phyloP scores from a whole-genome alignment of 1,139 yeast species.

The Pneumocystis jirovecii region DNA sequence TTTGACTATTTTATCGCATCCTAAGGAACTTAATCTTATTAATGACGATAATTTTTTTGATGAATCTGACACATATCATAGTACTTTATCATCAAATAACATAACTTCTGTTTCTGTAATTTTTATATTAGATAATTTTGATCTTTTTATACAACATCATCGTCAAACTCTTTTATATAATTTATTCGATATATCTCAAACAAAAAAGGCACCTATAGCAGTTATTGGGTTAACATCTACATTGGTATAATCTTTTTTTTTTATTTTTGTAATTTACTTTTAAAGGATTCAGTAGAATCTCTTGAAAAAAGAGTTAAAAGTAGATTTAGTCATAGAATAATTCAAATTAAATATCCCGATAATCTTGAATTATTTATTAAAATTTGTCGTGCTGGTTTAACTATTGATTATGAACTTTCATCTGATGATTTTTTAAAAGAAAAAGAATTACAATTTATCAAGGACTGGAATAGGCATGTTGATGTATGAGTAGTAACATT shows the following conservation, averaged over 20 bases:
- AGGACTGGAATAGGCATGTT: constrained; percentile 40
- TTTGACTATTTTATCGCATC: constrained; percentile 32
- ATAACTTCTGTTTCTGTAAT: constrained; percentile 39
- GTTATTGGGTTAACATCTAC: constrained; percentile 55
- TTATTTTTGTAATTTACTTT: background rate
- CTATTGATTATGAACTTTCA: constrained; percentile 18
- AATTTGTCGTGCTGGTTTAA: constrained; percentile 22
- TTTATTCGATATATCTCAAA: constrained; percentile 67
- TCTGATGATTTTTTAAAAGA: constrained; percentile 7
- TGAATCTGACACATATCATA: constrained; percentile 16
- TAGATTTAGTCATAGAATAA: constrained; percentile 68
- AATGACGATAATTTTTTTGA: constrained; percentile 24
- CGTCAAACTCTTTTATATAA: constrained; percentile 78
- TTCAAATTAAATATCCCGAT: constrained; percentile 41
- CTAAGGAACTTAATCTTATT: constrained; percentile 16
- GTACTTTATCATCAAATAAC: constrained; percentile 12
- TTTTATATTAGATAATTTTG: constrained; percentile 74
- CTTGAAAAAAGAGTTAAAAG: constrained; percentile 85
- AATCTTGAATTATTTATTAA: constrained; percentile 25
- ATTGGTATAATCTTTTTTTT: constrained; percentile 1
- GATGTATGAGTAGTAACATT: constrained; percentile 16
- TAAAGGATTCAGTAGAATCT: constrained; percentile 43
- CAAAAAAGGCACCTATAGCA: constrained; percentile 56
- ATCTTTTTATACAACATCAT: constrained; percentile 51
- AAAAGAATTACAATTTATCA: constrained; percentile 22